Base-by-base conservation (phyloP, 2,329 filamentous ascomycete genomes). In the Ascochyta clinopodiicola region DNA sequence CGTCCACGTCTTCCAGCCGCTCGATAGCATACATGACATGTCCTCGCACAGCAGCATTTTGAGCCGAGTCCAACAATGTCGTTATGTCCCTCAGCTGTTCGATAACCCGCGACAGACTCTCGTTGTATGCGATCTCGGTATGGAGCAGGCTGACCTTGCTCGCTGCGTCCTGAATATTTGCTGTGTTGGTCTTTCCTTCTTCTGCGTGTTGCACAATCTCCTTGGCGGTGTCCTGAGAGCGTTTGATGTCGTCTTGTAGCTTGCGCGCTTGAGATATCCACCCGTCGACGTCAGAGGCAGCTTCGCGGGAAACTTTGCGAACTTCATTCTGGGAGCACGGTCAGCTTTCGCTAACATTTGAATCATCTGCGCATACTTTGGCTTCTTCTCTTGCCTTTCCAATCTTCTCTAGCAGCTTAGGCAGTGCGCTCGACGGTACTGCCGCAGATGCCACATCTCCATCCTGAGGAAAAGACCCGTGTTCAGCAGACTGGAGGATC, bases 251-350 rank as follows among this genome's bases (percentile, higher is more conserved):
- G 59, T 88, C 85, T 73, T 96, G 91, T 7, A 97, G 84, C 47
- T 88, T 86, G 75, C 91, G 91, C 43, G 93, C 92, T 74, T 95
- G 91, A 46, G 82, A 79, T 52, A 96, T 90, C 94, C 94, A 98
- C 46, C 88, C 85, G 70, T 92, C 89, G 45, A 96, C 89, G 68
- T 96, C 89, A 35, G 88, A 85, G 52, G 88, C 89, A 17, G 87
- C 89, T 62, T 92, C 87, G 69, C 87, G 85, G 75, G 93, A 96
- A 59, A 95, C 85, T 21, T 80, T 75, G 61, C 88, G 88, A 55
- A 98, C 89, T 66, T 96, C 88, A 56, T 83, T 77, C 87, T 90
- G 65, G 39, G 9, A 25, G 46, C 10, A 40, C 8, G 19, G 17
- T 65, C 35, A 64, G 57, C 51, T 21, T 40, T 2, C 13, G 34